Evolutionary conservation across 192 early-diverging fungal species (phyloP), one percentile per base, ranked within the genome.

Genomic region (Umbelopsis isabellina): DNA sequence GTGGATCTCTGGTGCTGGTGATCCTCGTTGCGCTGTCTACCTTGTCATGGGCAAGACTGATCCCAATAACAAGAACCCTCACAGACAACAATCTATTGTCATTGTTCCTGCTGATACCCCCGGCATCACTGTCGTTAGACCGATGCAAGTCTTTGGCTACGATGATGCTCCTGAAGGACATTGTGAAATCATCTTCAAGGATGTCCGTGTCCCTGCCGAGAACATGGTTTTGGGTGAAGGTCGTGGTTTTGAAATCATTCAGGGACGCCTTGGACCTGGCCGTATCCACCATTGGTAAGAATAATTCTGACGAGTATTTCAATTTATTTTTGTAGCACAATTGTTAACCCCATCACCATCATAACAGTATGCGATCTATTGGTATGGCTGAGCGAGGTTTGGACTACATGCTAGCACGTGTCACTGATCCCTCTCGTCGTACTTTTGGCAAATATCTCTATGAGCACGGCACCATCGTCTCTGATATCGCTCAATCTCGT

Each of bases 1-100:
- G 97, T 99, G 95, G 95, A 97, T 97, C 70, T 93, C 93, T n/a
- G 96, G 96, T 25, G 93, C 95, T 11, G 95, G 95, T 30, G 94
- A 99, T 70, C 97, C 97, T 15, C 82, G 92, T 33, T 97, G 96
- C 78, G 88, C 91, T 12, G 87, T 98, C n/a, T 97, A 91, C 69
- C 53, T 97, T 7, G 85, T 95, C 33, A 92, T 98, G 93, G 97
- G 97, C 53, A 97, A 97, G 82, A 85, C 88, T 11, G 90, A 92
- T 70, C 80, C 87, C 20, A 84, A 79, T 33, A 82, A 85, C 67
- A 86, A 89, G 45, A 77, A 82, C 65, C 84, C 80, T 50, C 93
- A 99, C 84, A 77, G 78, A 37, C 97, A 97, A 79, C 97, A 99
- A 80, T 89, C 87, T 67, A 87, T 99, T 65, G 83, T 99, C 2